Evolutionary conservation across 768 basidiomycete genomes (phyloP).

Genomic region (Leccinum obscurum): DNA sequence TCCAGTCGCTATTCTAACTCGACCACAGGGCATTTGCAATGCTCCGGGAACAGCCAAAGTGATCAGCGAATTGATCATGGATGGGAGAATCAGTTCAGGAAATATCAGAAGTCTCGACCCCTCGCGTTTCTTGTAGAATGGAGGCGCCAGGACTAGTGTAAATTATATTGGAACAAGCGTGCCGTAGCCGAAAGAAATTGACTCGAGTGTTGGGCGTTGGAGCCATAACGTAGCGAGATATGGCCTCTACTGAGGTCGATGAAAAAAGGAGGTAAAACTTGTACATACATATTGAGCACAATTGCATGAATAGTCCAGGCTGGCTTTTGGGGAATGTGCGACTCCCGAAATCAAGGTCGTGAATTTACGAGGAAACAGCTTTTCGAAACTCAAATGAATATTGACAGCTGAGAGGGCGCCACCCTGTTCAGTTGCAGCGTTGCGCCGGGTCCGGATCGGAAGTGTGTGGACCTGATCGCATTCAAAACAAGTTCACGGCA

Average conservation of each 20-base stretch:
- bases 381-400: not conserved
- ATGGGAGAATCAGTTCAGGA: slow-evolving; percentile 60
- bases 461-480: not conserved
- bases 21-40: slow-evolving; percentile 68
- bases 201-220: not conserved
- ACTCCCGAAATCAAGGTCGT: no score
- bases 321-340: no score
- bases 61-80: slow-evolving; percentile 69
- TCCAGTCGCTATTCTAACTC: slow-evolving; percentile 6
- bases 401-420: not conserved
- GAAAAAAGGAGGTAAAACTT: not conserved
- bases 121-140: slow-evolving; percentile 33
- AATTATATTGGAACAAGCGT: not conserved
- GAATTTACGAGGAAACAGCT: not conserved
- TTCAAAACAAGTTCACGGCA: not conserved
- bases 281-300: not conserved
- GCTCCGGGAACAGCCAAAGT: slow-evolving; percentile 82
- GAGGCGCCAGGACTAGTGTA: not conserved
- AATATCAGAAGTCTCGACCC: slow-evolving; percentile 51
- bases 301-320: no score
- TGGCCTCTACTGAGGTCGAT: not conserved
- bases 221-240: not conserved
- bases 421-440: not conserved
- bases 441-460: slow-evolving; percentile 16
- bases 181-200: not conserved